Evolutionary conservation across 495 filamentous ascomycete species (phyloP), one percentile per base, ranked within the genome.

Genomic region (Aspergillus panamensis): DNA sequence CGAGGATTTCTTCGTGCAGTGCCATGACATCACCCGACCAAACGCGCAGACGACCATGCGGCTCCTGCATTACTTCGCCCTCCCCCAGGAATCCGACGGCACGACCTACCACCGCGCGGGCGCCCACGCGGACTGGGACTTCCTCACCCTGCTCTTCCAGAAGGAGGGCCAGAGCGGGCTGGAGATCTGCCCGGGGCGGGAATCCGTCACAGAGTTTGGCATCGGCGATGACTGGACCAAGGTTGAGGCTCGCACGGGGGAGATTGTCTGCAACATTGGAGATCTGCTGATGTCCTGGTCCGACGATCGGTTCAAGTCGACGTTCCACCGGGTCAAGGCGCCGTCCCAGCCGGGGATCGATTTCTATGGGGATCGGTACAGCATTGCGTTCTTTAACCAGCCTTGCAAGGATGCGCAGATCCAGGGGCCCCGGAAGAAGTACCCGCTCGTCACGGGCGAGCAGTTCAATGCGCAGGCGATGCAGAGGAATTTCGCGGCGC

Each of bases 211-310:
- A 0, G 72, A 79, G 25, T 87, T 86, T 55, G 82, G 78, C 4
- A 76, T 78, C 48, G 80, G 82, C 8, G 82, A 87, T 51, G 66
- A 66, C 8, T 87, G 84, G 84, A 86, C 82, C n/a, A 81, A 80
- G 48, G 72, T 87, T 20, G 80, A 83, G 65, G 77, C 82, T 1
- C 66, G 63, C 3, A 75, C 73, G 0, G 84, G 80, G 0, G 83
- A 84, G 59, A 83, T 86, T 48, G 82, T 86, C 12, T 86, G 83
- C 59, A 89, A 87, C 62, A 86, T 87, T 56, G 85, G 85, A 13
- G 84, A 87, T 64, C 72, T 87, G 62, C 74, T 89, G 29, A 87
- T 88, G 84, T 80, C 75, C 13, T 87, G 85, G 83, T 84, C 79
- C 47, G 85, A 87, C 60, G 86, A 87, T 64, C 77, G 84, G 31